Evolutionary conservation across 2,329 filamentous ascomycete genomes (phyloP).

Genomic region (Nannizziopsis barbatae): DNA sequence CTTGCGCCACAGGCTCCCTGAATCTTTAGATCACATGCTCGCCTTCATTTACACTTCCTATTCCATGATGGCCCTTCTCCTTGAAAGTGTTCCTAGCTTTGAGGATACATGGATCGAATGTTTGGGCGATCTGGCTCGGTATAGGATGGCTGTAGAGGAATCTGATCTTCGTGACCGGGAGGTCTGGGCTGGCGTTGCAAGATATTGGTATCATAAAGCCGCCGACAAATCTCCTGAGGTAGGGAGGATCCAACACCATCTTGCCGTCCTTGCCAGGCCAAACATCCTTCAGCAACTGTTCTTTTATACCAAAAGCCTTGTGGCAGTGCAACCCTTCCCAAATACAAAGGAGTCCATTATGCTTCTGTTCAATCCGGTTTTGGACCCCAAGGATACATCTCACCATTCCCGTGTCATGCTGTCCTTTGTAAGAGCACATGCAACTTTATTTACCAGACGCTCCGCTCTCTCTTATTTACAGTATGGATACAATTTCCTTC

Average conservation of each 20-base stretch:
- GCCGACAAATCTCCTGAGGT: slow-evolving; percentile 64
- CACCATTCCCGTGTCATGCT: slow-evolving; percentile 31
- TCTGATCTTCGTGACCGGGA: slow-evolving; percentile 64
- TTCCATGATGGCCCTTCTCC: slow-evolving; percentile 74
- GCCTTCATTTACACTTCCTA: slow-evolving; percentile 84
- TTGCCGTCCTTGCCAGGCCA: slow-evolving; percentile 56
- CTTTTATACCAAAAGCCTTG: slow-evolving; percentile 48
- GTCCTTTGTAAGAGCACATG: slow-evolving; percentile 45
- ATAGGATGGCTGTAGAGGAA: slow-evolving; percentile 86
- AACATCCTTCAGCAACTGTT: slow-evolving; percentile 49
- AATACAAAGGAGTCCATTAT: slow-evolving; percentile 47
- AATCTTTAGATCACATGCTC: slow-evolving; percentile 76
- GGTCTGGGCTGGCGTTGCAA: slow-evolving; percentile 67
- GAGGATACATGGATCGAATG: slow-evolving; percentile 91
- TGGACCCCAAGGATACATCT: slow-evolving; percentile 18
- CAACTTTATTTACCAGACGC: slow-evolving; percentile 35
- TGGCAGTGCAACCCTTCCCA: slow-evolving; percentile 44
- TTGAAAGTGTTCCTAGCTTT: slow-evolving; percentile 74
- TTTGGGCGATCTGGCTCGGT: slow-evolving; percentile 72
- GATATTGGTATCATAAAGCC: slow-evolving; percentile 75
- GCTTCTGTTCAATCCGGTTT: slow-evolving; percentile 43
- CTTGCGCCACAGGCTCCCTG: slow-evolving; percentile 60
- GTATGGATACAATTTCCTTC: slow-evolving; percentile 33
- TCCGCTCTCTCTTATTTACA: slow-evolving; percentile 30
- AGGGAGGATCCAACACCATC: slow-evolving; percentile 75